phyloP scores from a whole-genome alignment of 148 eudicot genomes.

The Amaranthus hypochondriacus region DNA sequence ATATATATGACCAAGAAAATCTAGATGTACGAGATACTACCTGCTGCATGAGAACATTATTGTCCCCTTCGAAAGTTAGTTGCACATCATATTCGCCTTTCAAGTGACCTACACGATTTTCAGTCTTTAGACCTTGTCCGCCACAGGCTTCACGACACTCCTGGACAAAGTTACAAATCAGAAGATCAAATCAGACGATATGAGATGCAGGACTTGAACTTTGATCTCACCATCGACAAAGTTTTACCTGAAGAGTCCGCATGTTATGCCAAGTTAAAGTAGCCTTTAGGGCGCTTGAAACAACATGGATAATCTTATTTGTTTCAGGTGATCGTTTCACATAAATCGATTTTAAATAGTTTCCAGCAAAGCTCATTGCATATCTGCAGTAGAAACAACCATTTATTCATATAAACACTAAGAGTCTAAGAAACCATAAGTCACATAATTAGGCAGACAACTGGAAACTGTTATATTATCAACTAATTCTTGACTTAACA shows the following conservation, averaged over 20 bases:
- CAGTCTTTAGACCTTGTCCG: conserved; percentile 96
- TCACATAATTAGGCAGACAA: not conserved
- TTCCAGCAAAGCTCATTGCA: conserved; percentile 91
- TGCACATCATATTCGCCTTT: conserved; percentile 94
- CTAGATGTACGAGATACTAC: conserved; percentile 30
- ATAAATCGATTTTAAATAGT: conserved; percentile 67
- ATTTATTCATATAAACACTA: not conserved
- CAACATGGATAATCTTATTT: conserved; percentile 67
- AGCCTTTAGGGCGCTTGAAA: conserved; percentile 93
- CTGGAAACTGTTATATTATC: not conserved
- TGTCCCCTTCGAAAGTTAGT: conserved; percentile 94
- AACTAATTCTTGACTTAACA: not conserved
- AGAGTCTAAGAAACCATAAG: not conserved
- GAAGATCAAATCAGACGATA: not conserved
- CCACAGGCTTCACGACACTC: conserved; percentile 99
- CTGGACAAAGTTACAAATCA: conserved; percentile 27
- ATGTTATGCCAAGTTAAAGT: conserved; percentile 87
- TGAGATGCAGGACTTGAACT: conserved; percentile 4
- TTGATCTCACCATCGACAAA: not conserved
- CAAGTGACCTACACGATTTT: conserved; percentile 80
- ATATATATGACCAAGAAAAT: not conserved
- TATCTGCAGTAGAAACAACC: conserved; percentile 48
- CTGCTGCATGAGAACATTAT: conserved; percentile 99
- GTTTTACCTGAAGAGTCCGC: conserved; percentile 89
- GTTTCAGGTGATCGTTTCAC: conserved; percentile 79